Evolutionary conservation across 2,329 filamentous ascomycete species (phyloP).

Genomic region (Exophiala lecanii-corni): DNA sequence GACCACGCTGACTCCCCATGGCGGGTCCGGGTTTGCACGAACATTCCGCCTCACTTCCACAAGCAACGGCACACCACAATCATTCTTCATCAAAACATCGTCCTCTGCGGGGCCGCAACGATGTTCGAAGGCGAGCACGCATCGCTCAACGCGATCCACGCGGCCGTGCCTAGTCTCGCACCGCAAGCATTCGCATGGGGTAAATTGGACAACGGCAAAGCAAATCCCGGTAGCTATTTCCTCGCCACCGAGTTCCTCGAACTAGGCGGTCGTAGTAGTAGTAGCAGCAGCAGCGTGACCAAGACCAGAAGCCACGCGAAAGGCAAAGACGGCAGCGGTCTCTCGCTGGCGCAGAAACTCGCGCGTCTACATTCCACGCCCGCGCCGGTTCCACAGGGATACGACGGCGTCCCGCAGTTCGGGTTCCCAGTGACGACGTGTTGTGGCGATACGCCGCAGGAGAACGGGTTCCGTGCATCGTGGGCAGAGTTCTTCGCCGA

Average conservation of each 20-base stretch:
- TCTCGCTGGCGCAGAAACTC: conserved; percentile 68
- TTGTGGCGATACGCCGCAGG: conserved; percentile 78
- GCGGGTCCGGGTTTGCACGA: conserved; percentile 41
- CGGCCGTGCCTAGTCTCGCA: conserved; percentile 67
- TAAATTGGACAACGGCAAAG: conserved; percentile 37
- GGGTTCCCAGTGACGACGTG: conserved; percentile 83
- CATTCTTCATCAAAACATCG: conserved; percentile 39
- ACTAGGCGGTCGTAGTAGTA: conserved; percentile 40
- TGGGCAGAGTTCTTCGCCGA: conserved; percentile 88
- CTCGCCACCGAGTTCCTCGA: conserved; percentile 77
- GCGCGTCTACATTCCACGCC: conserved; percentile 73
- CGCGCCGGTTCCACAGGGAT: conserved; percentile 60
- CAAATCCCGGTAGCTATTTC: conserved; percentile 38
- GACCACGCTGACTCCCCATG: conserved; percentile 33
- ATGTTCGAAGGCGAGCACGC: conserved; percentile 66
- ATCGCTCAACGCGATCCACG: conserved; percentile 76
- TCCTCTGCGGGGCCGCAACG: conserved; percentile 32
- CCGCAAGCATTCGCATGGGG: conserved; percentile 73
- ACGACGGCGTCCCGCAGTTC: conserved; percentile 57
- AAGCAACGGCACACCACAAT: too few relatives aligned
- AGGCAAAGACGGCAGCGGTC: conserved; percentile 43
- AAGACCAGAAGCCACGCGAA: conserved; percentile 33
- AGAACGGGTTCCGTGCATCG: conserved; percentile 65
- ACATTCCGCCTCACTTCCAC: conserved; percentile 38
- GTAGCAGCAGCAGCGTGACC: conserved; percentile 14